Percentiles rank a stretch among this genome's conserved stretches.
phyloP scores from a whole-genome alignment of 257 asterid genomes.

The Penstemon newberryi region DNA sequence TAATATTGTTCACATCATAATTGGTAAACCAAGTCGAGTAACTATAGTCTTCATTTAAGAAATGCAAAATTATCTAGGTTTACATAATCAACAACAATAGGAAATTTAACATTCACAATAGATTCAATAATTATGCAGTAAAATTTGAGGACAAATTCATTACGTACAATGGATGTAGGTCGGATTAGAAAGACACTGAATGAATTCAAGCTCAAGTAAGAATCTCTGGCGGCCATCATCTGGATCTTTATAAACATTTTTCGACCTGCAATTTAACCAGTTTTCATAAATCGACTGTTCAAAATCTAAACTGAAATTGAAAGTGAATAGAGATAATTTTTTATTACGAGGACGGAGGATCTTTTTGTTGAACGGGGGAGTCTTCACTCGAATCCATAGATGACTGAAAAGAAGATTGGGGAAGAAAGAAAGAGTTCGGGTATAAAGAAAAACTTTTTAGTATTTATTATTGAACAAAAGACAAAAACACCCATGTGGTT shows the following conservation, averaged over 20 bases:
- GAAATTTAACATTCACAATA: background rate
- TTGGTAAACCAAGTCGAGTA: background rate
- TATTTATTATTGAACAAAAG: too few species aligned
- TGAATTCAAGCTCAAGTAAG: constrained; percentile 85
- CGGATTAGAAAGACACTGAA: constrained; percentile 91
- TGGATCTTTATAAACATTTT: constrained; percentile 64
- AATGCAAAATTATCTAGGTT: background rate
- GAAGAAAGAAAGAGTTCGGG: too few species aligned
- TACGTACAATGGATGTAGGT: constrained; percentile 73
- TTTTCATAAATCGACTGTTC: constrained; percentile 2
- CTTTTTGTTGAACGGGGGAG: constrained; percentile 37
- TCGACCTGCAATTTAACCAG: constrained; percentile 42
- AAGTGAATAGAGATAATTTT: background rate
- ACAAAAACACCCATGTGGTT: too few species aligned
- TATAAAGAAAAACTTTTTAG: too few species aligned
- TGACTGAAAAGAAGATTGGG: background rate
- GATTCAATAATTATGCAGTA: background rate
- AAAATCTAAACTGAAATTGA: background rate
- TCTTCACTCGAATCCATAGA: constrained; percentile 46
- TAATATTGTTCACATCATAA: background rate
- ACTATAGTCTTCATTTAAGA: background rate
- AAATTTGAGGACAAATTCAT: background rate
- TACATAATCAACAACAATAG: background rate
- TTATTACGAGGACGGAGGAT: constrained; percentile 43
- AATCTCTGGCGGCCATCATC: constrained; percentile 97